Evolutionary conservation across 2,329 filamentous ascomycete species (phyloP), one percentile per base, ranked within the genome.

Genomic region (Neophaeococcomyces mojaviensis): DNA sequence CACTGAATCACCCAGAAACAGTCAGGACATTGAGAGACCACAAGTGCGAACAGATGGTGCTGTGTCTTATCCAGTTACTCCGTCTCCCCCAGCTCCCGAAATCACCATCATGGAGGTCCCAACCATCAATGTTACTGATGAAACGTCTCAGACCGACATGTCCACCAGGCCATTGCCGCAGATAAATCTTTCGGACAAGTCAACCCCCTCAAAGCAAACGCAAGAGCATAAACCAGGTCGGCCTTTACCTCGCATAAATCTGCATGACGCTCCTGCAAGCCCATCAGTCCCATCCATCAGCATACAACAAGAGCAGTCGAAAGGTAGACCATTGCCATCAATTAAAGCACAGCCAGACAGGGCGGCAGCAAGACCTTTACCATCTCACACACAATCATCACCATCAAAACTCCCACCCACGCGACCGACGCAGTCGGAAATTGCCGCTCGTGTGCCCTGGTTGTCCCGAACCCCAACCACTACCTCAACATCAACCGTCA

Each of bases 401-500:
- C 56, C 59, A 10, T 57, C 56, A 30, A 57, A 58, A 26, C 56
- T 61, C 24, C 61, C 58, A 62, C 56, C 20, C 56, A 64, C 68
- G 33, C 62, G 65, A 43, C 32, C 33, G 13, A 37, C 61, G 63
- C 26, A 71, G 69, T 48, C 54, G 49, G 32, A 42, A 20, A 39
- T 49, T 5, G 51, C 51, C n/a, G 38, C 37, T 20, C 54, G 55
- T 15, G 41, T 55, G 18, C 54, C 60, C n/a, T 59, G 58, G 34
- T 59, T 65, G 42, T 55, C 58, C 47, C 60, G 60, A 39, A 59
- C 63, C 12, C 68, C 68, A 51, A 59, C 67, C 56, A 70, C 78
- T 59, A 69, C 71, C 46, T 68, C 60, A 52, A 70, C 59, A 39
- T 75, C 74, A 7, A 84, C 83, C 5, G 86, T 87, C 6, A 77